phyloP scores from a whole-genome alignment of 768 basidiomycete genomes.

The Trametes coccinea region DNA sequence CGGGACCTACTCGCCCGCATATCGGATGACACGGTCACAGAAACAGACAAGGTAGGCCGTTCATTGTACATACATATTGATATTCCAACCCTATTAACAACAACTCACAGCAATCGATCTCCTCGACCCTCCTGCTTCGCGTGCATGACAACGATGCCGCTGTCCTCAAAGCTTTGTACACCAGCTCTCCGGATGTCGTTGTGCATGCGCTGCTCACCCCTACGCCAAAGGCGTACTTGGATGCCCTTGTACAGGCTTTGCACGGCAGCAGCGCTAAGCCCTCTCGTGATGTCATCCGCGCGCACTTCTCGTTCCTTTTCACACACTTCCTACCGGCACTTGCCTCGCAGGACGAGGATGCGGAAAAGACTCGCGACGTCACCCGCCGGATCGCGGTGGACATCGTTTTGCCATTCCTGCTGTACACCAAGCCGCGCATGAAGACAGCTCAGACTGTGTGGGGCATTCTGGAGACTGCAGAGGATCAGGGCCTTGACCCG shows the following conservation, averaged over 20 bases:
- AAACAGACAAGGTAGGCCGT: conserved; percentile 43
- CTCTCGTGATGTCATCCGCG: conserved; percentile 51
- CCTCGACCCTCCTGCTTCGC: conserved; percentile 66
- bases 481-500: conserved; percentile 17
- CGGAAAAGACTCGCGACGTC: conserved; percentile 12
- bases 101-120: conserved; percentile 49
- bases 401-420: conserved; percentile 69
- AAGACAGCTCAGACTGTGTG: conserved; percentile 69
- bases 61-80: neutral
- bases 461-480: conserved; percentile 56
- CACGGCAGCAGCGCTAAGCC: conserved; percentile 42
- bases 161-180: conserved; percentile 73
- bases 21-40: conserved; percentile 29
- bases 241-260: conserved; percentile 42
- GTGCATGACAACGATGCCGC: conserved; percentile 60
- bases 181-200: conserved; percentile 43
- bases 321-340: conserved; percentile 43
- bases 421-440: conserved; percentile 72
- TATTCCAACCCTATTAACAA: no score
- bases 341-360: conserved; percentile 4
- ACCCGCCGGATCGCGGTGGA: conserved; percentile 44
- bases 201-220: conserved; percentile 6
- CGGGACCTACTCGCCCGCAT: conserved; percentile 51
- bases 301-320: conserved; percentile 59
- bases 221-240: conserved; percentile 41